Evolutionary conservation across 139 green algal genomes (phyloP).

Genomic region (Parachlorella kessleri): DNA sequence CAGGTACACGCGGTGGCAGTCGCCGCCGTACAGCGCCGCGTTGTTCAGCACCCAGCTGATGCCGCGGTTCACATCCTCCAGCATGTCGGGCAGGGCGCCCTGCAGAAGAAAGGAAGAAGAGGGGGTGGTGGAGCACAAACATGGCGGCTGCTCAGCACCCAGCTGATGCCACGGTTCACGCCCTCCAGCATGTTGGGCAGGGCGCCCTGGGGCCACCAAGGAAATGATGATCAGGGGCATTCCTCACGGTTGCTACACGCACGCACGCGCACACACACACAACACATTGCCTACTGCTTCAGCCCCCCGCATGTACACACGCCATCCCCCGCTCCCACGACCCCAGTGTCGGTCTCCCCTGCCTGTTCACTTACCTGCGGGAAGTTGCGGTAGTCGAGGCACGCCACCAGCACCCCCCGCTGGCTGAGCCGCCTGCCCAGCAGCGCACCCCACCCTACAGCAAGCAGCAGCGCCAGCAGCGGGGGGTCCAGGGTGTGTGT

Average conservation of each 20-base stretch:
- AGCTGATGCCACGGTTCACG: neutral
- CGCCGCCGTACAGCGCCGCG: slow-evolving; percentile 68
- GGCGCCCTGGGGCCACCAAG: neutral
- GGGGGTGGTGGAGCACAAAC: neutral
- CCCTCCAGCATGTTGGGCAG: neutral
- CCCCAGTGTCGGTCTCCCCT: too few species aligned
- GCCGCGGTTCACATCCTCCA: slow-evolving; percentile 90
- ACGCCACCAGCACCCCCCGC: slow-evolving; percentile 83
- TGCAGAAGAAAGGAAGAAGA: slow-evolving; percentile 44
- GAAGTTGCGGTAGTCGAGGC: slow-evolving; percentile 96
- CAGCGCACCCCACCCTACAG: slow-evolving; percentile 86
- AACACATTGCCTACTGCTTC: too few species aligned
- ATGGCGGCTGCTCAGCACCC: neutral
- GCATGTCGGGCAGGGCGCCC: slow-evolving; percentile 84
- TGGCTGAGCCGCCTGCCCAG: slow-evolving; percentile 81
- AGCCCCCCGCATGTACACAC: too few species aligned
- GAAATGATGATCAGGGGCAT: too few species aligned
- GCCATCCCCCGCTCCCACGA: too few species aligned
- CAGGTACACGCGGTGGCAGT: slow-evolving; percentile 73
- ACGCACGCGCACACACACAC: too few species aligned
- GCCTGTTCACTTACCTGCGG: slow-evolving; percentile 82
- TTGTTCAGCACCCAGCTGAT: slow-evolving; percentile 85
- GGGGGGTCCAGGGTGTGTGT: too few species aligned
- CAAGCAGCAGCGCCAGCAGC: neutral
- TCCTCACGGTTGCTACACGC: too few species aligned